phyloP scores from a whole-genome alignment of 1,284 basidiomycete species.

The Trichosporon sp. region DNA sequence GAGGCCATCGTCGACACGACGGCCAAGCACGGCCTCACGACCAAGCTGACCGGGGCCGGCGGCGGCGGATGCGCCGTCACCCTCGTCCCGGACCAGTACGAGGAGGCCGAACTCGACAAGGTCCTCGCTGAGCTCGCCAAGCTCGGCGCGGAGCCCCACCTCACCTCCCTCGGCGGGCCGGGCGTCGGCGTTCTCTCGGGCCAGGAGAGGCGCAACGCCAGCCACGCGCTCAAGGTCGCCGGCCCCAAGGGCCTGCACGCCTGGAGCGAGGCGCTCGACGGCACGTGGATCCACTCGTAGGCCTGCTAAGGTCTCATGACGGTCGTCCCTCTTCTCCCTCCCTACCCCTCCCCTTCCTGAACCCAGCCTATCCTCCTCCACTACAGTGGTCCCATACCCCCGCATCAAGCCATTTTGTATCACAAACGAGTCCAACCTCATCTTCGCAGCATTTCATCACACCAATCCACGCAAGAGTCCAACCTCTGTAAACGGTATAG shows the following conservation, averaged over 20 bases:
- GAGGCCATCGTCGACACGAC: constrained; percentile 77
- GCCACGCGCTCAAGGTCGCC: constrained; percentile 6
- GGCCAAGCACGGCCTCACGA: constrained; percentile 65
- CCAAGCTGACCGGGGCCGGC: constrained; percentile 99
- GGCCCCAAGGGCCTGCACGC: constrained; percentile 8
- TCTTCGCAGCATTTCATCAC: not conserved
- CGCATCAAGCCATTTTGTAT: not conserved
- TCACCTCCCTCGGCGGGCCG: constrained; percentile 86
- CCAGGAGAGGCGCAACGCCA: constrained; percentile 7
- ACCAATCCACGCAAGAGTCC: not conserved
- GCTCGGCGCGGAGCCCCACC: constrained; percentile 76
- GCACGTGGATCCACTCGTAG: constrained; percentile 15
- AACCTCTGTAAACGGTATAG: not conserved
- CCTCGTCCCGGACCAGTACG: constrained; percentile 81
- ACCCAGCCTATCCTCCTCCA: not conserved
- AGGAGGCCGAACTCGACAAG: constrained; percentile 56
- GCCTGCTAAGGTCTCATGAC: too few relatives aligned
- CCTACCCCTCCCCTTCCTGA: not conserved
- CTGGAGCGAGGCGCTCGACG: constrained; percentile 13
- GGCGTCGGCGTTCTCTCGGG: constrained; percentile 68
- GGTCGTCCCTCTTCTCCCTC: not conserved
- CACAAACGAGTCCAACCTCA: constrained; percentile 2
- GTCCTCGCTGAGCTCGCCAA: constrained; percentile 60
- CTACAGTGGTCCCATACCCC: not conserved
- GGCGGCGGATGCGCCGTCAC: constrained; percentile 97